phyloP scores from a whole-genome alignment of 208 protist species.

The Crithidia fasciculata region DNA sequence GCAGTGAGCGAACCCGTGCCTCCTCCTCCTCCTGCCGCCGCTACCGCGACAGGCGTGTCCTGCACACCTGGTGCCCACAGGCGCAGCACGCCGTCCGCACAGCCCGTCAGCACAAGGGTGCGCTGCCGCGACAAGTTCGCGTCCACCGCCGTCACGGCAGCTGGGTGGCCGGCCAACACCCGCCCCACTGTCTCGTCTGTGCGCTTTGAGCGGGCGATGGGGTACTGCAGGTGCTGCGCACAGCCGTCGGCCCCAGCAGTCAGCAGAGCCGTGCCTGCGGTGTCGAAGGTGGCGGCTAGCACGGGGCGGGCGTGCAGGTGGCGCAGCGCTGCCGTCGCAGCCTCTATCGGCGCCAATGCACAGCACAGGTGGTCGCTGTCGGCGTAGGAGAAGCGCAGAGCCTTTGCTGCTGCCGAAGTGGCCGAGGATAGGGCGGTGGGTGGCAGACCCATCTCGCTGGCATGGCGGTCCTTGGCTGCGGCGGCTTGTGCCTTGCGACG shows the following conservation, averaged over 20 bases:
- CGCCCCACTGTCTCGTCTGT: constrained; percentile 44
- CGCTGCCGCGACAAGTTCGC: constrained; percentile 61
- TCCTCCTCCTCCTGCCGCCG: no score
- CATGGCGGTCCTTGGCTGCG: constrained; percentile 39
- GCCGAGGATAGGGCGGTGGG: constrained; percentile 4
- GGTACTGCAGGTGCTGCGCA: constrained; percentile 50
- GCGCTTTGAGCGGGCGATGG: constrained; percentile 35
- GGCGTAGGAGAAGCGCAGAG: constrained; percentile 13
- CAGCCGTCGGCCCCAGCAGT: constrained; percentile 50
- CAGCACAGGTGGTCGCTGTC: not conserved
- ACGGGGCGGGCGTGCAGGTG: constrained; percentile 33
- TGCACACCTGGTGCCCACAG: constrained; percentile 57
- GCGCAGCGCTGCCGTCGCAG: constrained; percentile 13
- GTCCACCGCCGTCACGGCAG: constrained; percentile 55
- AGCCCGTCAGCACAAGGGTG: constrained; percentile 56
- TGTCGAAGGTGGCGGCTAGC: constrained; percentile 38
- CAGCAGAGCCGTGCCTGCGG: constrained; percentile 50
- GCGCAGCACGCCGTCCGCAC: constrained; percentile 55
- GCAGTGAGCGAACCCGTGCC: no score
- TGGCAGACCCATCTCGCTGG: constrained; percentile 41
- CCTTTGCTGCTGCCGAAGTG: not conserved
- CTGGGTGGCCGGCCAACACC: constrained; percentile 38
- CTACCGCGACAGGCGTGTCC: constrained; percentile 23
- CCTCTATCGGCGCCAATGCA: constrained; percentile 4
- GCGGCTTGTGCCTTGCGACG: constrained; percentile 16